Percentiles rank a stretch among this genome's conserved stretches.
These are phyloP conservation scores for Candida labiduridarum DNA, from an alignment of 1,139 yeast genomes.

Conservation along the genomic window DNA sequence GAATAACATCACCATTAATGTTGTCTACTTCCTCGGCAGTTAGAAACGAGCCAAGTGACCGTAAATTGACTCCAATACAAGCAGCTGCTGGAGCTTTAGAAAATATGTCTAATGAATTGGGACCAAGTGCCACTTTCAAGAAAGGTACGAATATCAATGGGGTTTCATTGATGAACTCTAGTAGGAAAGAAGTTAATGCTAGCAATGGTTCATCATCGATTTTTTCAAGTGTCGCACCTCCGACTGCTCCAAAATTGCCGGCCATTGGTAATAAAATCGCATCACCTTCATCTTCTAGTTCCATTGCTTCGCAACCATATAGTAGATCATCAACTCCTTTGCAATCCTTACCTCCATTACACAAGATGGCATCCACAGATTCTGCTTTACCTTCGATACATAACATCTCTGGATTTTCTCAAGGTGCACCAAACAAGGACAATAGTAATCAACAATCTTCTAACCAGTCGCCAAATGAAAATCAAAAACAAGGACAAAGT, in stretches of 20 bases:
- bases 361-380: slow-evolving; percentile 20
- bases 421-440: slow-evolving; percentile 6
- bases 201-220: slow-evolving; percentile 12
- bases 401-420: slow-evolving; percentile 5
- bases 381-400: slow-evolving; percentile 11
- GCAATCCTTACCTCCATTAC: slow-evolving; percentile 38
- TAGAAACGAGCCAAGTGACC: slow-evolving; percentile 20
- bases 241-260: slow-evolving; percentile 20
- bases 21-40: slow-evolving; percentile 48
- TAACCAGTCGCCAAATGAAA: slow-evolving; percentile 8
- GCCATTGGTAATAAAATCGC: slow-evolving; percentile 25
- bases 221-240: slow-evolving; percentile 16
- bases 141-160: slow-evolving; percentile 19
- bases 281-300: slow-evolving; percentile 11
- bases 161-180: slow-evolving; percentile 33
- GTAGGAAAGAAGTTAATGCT: slow-evolving; percentile 3
- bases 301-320: neutral
- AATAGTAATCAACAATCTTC: slow-evolving; percentile 8
- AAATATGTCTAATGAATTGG: slow-evolving; percentile 50
- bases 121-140: slow-evolving; percentile 49
- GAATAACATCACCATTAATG: slow-evolving; percentile 66
- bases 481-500: slow-evolving; percentile 2
- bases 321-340: slow-evolving; percentile 14
- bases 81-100: slow-evolving; percentile 68
- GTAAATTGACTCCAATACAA: slow-evolving; percentile 28